Base-by-base conservation (phyloP, 2,329 filamentous ascomycete species). In the Mollisia scopiformis region DNA sequence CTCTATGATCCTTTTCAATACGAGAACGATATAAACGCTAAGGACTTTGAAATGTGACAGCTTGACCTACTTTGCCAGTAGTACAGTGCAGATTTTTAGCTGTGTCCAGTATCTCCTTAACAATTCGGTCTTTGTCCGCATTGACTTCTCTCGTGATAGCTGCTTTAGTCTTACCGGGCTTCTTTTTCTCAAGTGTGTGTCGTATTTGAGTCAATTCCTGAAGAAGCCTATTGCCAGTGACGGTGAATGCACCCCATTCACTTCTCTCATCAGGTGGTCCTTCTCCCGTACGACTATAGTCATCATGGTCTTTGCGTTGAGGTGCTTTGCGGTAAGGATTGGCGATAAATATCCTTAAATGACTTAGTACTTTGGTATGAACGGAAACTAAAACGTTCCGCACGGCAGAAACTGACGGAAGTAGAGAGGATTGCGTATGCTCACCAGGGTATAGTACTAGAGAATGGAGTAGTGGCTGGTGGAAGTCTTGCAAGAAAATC, bases 321-420 rank as follows among this genome's bases (percentile, higher is more conserved):
- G 59, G 59, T 16, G 55, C 62, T 37, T 68, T 68, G 6, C 62
- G 60, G 69, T 83, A 82, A 0, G 88, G 89, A 72, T 92, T 92
- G 55, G 82, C 83, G 43, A 90, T 84, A 78, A 84, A 92, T 51
- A 96, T 91, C 89, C 91, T 95, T 0, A n/a, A n/a, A n/a, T n/a
- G n/a, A n/a, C n/a, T n/a, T n/a, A n/a, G n/a, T n/a, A n/a, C n/a
- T n/a, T n/a, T n/a, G n/a, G n/a, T n/a, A n/a, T n/a, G n/a, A n/a
- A n/a, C n/a, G n/a, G n/a, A n/a, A n/a, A n/a, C n/a, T n/a, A n/a
- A n/a, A n/a, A n/a, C n/a, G n/a, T n/a, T n/a, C n/a, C n/a, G n/a
- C n/a, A n/a, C n/a, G n/a, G n/a, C n/a, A n/a, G n/a, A n/a, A n/a
- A n/a, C n/a, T n/a, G n/a, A n/a, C n/a, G n/a, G n/a, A n/a, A n/a